Evolutionary conservation across 1,284 basidiomycete genomes (phyloP).

Genomic region (Marasmius fiardii): DNA sequence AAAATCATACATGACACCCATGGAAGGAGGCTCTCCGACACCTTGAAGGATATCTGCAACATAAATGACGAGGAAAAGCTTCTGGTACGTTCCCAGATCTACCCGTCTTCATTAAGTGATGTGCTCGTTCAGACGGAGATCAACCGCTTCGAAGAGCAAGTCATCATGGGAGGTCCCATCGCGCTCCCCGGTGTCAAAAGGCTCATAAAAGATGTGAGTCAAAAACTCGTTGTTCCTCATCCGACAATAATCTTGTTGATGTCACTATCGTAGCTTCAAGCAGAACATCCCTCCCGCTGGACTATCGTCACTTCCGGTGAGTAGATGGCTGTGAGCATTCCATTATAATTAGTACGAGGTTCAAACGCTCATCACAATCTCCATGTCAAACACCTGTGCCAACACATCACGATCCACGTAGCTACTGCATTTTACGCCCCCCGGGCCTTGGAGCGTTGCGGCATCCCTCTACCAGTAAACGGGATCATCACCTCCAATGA

Average conservation of each 20-base stretch:
- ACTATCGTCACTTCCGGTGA: constrained; percentile 78
- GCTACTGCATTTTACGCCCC: constrained; percentile 69
- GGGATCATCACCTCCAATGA: constrained; percentile 74
- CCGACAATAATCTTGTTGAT: neutral
- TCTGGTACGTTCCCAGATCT: constrained; percentile 34
- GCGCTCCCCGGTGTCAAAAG: constrained; percentile 51
- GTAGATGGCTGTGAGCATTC: constrained; percentile 7
- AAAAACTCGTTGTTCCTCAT: too few relatives aligned
- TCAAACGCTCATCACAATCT: neutral
- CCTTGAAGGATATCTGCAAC: constrained; percentile 64
- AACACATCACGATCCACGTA: constrained; percentile 23
- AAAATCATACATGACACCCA: constrained; percentile 58
- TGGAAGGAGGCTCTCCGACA: constrained; percentile 72
- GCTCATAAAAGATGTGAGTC: constrained; percentile 45
- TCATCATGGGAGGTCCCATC: constrained; percentile 57
- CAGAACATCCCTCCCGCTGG: constrained; percentile 38
- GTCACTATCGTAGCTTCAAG: constrained; percentile 3
- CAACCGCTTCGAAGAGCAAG: constrained; percentile 60
- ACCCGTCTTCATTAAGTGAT: neutral
- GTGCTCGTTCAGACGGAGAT: constrained; percentile 46
- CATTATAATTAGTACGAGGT: too few relatives aligned
- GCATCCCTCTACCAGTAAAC: constrained; percentile 49
- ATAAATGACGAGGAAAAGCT: constrained; percentile 56
- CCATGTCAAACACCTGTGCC: too few relatives aligned
- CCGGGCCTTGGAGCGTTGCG: constrained; percentile 57